Evolutionary conservation across 2,329 filamentous ascomycete genomes (phyloP).

Genomic region (Aspergillus clavatus): DNA sequence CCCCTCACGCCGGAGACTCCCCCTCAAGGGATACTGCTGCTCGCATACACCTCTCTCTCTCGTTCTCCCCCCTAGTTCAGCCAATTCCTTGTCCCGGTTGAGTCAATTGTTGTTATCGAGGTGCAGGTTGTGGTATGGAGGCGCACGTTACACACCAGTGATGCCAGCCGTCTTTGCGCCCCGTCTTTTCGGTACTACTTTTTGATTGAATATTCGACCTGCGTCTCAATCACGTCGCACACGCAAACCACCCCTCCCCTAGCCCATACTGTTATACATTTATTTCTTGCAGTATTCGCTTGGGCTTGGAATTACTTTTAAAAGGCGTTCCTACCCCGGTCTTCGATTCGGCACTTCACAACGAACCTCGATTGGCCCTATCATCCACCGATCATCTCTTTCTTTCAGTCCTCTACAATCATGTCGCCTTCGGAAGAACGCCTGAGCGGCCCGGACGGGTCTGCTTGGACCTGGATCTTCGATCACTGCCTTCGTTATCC

Average conservation of each 20-base stretch:
- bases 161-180: constrained; percentile 20
- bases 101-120: constrained; percentile 12
- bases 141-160: constrained; percentile 19
- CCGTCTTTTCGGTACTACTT: constrained; percentile 10
- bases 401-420: background rate
- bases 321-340: constrained; percentile 2
- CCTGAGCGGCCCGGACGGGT: constrained; percentile 33
- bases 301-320: constrained; percentile 7
- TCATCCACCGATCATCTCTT: background rate
- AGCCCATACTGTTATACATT: background rate
- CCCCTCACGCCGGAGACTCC: background rate
- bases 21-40: constrained; percentile 11
- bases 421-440: constrained; percentile 17
- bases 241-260: constrained; percentile 9
- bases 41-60: constrained; percentile 1
- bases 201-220: constrained; percentile 11
- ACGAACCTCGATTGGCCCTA: background rate
- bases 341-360: background rate
- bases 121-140: constrained; percentile 17
- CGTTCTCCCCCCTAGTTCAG: constrained; percentile 12
- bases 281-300: constrained; percentile 5
- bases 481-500: constrained; percentile 59
- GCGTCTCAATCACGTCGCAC: constrained; percentile 20
- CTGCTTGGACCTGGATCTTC: constrained; percentile 50
- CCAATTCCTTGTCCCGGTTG: constrained; percentile 1